Evolutionary conservation across 208 protist species (phyloP), one percentile per base, ranked within the genome.

Genomic region (Angomonas deanei): DNA sequence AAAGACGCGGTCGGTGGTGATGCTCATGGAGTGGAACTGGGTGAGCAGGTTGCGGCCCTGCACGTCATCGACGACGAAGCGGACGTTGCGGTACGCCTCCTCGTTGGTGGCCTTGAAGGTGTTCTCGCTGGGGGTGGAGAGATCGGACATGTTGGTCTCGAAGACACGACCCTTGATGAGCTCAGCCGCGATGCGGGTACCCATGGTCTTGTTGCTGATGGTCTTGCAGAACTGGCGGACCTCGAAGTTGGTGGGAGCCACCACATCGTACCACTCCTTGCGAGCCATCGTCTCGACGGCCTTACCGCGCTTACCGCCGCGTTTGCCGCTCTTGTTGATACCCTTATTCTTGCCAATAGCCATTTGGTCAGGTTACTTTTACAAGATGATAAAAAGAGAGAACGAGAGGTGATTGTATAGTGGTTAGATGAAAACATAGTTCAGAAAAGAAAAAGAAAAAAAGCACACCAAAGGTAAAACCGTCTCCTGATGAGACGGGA

Each of bases 191-290:
- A 98, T 88, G 72, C 84, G 95, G 54, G 82, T 98, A 69, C 98
- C 98, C 67, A 88, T 72, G 34, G 98, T 99, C 66, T 96, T 93
- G 88, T 97, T 99, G 64, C 98, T 97, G 69, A 97, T 91, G 53
- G 98, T 99, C 89, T 99, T 98, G 66, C 96, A 86, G 65, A 99
- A 88, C 62, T 94, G 75, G 64, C 96, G 92, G n/a, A 85, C 84
- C 58, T 76, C 78, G 92, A 99, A 99, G 64, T 93, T 89, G 38
- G 81, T 68, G 46, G 99, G 99, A 10, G 98, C 98, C 69, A 98
- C 97, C 48, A 99, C 86, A 64, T 99, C 90, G 79, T 99, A 99
- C 99, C 99, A 99, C 72, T 99, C 98, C 91, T 99, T 99, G 75
- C 92, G 91, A 66, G 94, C 74, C 94, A 99, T 99, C 66, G 97